phyloP scores from a whole-genome alignment of 1,139 yeast genomes.

The Taphrina pruni region DNA sequence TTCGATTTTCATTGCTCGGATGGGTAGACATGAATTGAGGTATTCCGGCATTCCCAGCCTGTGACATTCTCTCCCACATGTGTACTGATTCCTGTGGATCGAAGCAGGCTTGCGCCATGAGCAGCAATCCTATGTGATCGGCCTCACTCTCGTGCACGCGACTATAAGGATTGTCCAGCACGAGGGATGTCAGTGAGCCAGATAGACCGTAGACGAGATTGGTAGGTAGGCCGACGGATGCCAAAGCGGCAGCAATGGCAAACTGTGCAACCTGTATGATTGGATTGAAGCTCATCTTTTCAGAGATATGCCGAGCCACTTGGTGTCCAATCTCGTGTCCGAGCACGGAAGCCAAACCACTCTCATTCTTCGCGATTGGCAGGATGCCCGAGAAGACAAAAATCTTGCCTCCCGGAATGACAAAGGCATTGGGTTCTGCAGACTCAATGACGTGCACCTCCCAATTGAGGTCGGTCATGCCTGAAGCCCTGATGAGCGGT shows the following conservation, averaged over 20 bases:
- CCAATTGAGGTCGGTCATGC: constrained; percentile 65
- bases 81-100: constrained; percentile 72
- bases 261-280: constrained; percentile 35
- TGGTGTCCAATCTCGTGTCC: constrained; percentile 95
- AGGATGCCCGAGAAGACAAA: constrained; percentile 83
- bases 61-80: constrained; percentile 83
- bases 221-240: constrained; percentile 60
- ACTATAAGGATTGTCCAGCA: constrained; percentile 79
- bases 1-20: constrained; percentile 80
- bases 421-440: constrained; percentile 88
- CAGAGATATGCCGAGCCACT: constrained; percentile 83
- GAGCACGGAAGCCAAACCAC: constrained; percentile 90
- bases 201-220: constrained; percentile 42
- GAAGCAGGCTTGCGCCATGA: constrained; percentile 89
- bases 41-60: constrained; percentile 56
- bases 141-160: constrained; percentile 96
- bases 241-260: constrained; percentile 46
- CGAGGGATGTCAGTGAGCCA: constrained; percentile 61
- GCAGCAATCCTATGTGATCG: constrained; percentile 87
- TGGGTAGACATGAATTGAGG: constrained; percentile 74
- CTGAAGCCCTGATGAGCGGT: constrained; percentile 59
- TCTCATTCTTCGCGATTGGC: constrained; percentile 78
- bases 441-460: constrained; percentile 78
- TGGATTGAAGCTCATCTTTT: constrained; percentile 57
- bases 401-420: constrained; percentile 93